A percentile compares a stretch with the other conserved stretches of the same genome.
phyloP scores from a whole-genome alignment of 108 stramenopile genomes.

The Skeletonema marinoi region DNA sequence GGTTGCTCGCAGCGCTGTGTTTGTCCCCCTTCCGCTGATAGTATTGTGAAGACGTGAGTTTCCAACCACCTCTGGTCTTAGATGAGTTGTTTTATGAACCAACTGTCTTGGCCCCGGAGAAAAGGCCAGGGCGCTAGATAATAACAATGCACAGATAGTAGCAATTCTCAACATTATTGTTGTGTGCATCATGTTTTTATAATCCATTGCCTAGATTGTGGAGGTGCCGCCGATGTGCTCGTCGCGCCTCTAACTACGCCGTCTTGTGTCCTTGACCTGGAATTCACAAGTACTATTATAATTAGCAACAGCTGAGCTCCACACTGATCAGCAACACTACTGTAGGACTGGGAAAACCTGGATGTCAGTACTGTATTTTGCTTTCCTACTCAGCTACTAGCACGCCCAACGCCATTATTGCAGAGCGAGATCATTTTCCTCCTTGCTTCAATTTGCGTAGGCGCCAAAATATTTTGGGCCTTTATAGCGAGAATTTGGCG shows the following conservation, averaged over 20 bases:
- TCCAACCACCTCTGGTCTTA: neutral
- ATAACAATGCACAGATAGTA: neutral
- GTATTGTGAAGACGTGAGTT: neutral
- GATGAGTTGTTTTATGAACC: neutral
- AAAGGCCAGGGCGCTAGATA: neutral
- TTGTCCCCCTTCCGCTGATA: neutral
- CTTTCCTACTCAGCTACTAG: too few relatives aligned
- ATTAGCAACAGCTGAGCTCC: neutral
- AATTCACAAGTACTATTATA: neutral
- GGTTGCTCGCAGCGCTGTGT: neutral
- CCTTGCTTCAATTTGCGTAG: neutral
- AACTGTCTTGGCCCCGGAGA: neutral
- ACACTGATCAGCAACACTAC: neutral
- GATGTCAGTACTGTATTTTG: neutral
- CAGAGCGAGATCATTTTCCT: neutral
- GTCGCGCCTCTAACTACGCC: neutral
- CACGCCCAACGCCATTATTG: neutral
- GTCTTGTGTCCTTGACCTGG: neutral
- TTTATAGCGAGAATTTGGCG: neutral
- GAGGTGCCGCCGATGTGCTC: neutral
- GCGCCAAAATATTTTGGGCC: neutral
- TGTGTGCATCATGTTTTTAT: neutral
- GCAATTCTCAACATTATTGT: neutral
- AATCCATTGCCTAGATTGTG: neutral
- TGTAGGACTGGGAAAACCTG: neutral